A percentile compares a stretch with the other conserved stretches of the same genome.
Evolutionary conservation across 2,329 filamentous ascomycete species (phyloP).

Genomic region (Cladosporium velox): DNA sequence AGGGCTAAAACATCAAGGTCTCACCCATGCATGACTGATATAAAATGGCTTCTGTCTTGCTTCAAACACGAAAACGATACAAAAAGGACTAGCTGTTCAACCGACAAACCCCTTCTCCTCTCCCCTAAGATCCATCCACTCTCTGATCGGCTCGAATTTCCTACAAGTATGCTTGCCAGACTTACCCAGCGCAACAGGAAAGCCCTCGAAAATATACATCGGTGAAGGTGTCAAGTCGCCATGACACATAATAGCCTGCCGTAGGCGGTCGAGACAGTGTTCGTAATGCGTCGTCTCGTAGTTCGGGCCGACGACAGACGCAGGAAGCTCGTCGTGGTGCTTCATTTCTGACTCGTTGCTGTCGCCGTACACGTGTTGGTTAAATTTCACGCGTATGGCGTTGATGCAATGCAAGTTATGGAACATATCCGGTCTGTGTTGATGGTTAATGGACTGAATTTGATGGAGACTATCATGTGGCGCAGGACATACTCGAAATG

Average conservation of each 20-base stretch:
- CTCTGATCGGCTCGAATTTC: slow-evolving; percentile 26
- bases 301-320: not conserved
- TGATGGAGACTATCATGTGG: not conserved
- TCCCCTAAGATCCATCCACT: slow-evolving; percentile 26
- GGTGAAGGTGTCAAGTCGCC: slow-evolving; percentile 27
- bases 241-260: slow-evolving; percentile 28
- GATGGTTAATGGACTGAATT: not conserved
- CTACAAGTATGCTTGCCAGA: slow-evolving; percentile 25
- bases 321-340: not conserved
- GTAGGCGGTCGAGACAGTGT: slow-evolving; percentile 27
- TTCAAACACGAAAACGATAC: too few species aligned
- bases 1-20: too few species aligned
- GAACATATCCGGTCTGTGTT: slow-evolving; percentile 24
- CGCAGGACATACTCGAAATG: not conserved
- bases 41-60: too few species aligned
- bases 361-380: slow-evolving; percentile 25
- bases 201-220: slow-evolving; percentile 23
- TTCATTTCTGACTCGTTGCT: not conserved
- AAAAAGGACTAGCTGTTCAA: too few species aligned
- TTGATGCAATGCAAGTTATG: slow-evolving; percentile 31
- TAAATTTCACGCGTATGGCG: slow-evolving; percentile 24
- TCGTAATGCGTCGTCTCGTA: slow-evolving; percentile 26
- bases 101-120: not conserved
- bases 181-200: slow-evolving; percentile 23
- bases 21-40: too few species aligned